Conservation (phyloP, 768 basidiomycete species). For the Pluteus cervinus region DNA sequence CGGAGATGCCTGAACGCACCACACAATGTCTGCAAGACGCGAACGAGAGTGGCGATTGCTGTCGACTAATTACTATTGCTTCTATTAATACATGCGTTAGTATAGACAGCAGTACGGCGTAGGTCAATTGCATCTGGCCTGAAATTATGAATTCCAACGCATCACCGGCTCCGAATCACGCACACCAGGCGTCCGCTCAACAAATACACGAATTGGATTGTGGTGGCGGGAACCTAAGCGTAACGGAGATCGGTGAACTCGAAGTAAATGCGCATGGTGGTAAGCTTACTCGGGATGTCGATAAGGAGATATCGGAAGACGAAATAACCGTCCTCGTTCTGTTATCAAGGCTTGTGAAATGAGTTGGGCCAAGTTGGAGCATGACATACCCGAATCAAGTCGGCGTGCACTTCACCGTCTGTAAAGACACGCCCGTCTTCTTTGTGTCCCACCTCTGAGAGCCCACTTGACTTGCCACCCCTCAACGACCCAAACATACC, state of each 20-base stretch:
- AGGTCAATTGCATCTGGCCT: slow-evolving; percentile 8
- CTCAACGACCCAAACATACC: slow-evolving; percentile 68
- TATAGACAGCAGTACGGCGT: slow-evolving; percentile 12
- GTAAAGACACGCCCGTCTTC: slow-evolving; percentile 38
- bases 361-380: slow-evolving; percentile 6
- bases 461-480: slow-evolving; percentile 25
- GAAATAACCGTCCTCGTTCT: slow-evolving; percentile 77
- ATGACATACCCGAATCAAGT: slow-evolving; percentile 60
- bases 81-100: slow-evolving; percentile 15
- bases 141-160: slow-evolving; percentile 49
- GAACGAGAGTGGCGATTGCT: too few relatives aligned
- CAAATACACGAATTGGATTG: slow-evolving; percentile 61
- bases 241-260: slow-evolving; percentile 6
- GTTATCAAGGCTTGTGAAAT: slow-evolving; percentile 8
- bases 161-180: slow-evolving; percentile 67
- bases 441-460: slow-evolving; percentile 21
- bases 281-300: slow-evolving; percentile 68
- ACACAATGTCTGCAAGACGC: too few relatives aligned
- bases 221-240: slow-evolving; percentile 51
- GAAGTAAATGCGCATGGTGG: slow-evolving; percentile 10
- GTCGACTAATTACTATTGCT: too few relatives aligned
- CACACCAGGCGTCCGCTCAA: slow-evolving; percentile 61
- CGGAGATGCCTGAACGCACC: too few relatives aligned
- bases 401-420: slow-evolving; percentile 80
- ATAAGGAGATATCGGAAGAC: slow-evolving; percentile 72